These are phyloP conservation scores for Striga hermonthica DNA, from an alignment of 305 asterid genomes.

Conservation along the genomic window DNA sequence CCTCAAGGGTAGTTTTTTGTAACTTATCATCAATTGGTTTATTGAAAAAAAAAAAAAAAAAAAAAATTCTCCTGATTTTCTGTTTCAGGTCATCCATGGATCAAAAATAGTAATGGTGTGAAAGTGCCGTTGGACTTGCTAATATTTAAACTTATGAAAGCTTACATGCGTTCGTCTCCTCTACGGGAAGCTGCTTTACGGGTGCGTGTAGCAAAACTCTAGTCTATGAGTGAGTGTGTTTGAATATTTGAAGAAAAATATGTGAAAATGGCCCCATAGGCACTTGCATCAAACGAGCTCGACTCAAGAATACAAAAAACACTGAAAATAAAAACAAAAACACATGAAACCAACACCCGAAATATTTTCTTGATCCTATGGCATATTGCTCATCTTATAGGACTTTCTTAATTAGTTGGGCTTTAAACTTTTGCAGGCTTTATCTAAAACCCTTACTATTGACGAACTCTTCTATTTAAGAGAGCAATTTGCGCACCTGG, in stretches of 20 bases:
- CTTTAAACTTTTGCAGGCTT: slow-evolving; percentile 44
- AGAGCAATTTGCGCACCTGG: slow-evolving; percentile 62
- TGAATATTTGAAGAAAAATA: slow-evolving; percentile 1
- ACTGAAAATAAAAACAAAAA: too few species aligned
- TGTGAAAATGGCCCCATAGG: not conserved
- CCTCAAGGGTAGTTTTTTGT: too few species aligned
- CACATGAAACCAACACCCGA: too few species aligned
- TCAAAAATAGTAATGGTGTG: slow-evolving; percentile 46
- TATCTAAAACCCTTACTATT: slow-evolving; percentile 63
- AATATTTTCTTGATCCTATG: slow-evolving; percentile 3
- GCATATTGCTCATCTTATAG: not conserved
- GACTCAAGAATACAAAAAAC: too few species aligned
- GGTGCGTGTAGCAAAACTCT: slow-evolving; percentile 38
- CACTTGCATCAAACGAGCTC: not conserved
- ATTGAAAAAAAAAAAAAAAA: not conserved
- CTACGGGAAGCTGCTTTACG: slow-evolving; percentile 92
- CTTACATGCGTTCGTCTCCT: slow-evolving; percentile 90
- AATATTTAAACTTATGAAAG: slow-evolving; percentile 78
- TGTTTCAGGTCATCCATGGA: slow-evolving; percentile 92
- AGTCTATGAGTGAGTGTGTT: not conserved
- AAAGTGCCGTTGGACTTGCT: slow-evolving; percentile 77
- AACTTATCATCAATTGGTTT: too few species aligned
- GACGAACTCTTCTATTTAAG: slow-evolving; percentile 65
- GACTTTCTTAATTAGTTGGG: not conserved
- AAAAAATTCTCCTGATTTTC: not conserved